Evolutionary conservation across 1,284 basidiomycete genomes (phyloP).

Genomic region (Microbotryum silenes-acaulis): DNA sequence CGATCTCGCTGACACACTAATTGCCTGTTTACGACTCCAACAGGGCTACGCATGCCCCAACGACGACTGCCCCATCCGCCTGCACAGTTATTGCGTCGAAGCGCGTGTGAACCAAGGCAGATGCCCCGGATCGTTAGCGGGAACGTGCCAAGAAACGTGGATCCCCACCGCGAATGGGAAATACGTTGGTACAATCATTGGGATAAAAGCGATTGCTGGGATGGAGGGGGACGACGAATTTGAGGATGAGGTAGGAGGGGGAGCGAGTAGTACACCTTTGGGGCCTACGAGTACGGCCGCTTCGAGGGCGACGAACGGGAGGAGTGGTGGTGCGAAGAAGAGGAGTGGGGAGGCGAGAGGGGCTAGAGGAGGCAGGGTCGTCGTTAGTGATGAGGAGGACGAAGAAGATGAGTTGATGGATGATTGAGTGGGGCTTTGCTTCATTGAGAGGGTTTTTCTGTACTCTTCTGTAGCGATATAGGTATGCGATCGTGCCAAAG

Average conservation of each 20-base stretch:
- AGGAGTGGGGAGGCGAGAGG: slow-evolving; percentile 8
- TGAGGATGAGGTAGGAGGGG: slow-evolving; percentile 36
- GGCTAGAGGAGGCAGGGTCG: not conserved
- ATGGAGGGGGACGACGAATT: slow-evolving; percentile 27
- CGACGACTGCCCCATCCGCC: slow-evolving; percentile 54
- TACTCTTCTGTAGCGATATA: no score
- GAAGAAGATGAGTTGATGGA: slow-evolving; percentile 20
- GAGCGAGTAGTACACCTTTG: slow-evolving; percentile 4
- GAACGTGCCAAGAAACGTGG: slow-evolving; percentile 32
- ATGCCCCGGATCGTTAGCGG: slow-evolving; percentile 28
- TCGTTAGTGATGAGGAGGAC: slow-evolving; percentile 12
- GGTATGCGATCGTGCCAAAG: no score
- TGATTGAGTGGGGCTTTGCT: not conserved
- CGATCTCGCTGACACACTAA: slow-evolving; percentile 45
- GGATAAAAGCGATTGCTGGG: slow-evolving; percentile 42
- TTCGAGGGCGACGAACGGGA: slow-evolving; percentile 15
- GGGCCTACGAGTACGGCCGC: slow-evolving; percentile 6
- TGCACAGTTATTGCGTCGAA: slow-evolving; percentile 47
- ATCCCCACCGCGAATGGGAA: not conserved
- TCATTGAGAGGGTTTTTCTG: no score
- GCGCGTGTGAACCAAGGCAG: slow-evolving; percentile 4
- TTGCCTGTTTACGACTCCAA: no score
- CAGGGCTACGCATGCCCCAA: slow-evolving; percentile 58
- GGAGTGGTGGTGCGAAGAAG: not conserved
- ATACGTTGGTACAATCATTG: slow-evolving; percentile 25